Base-by-base conservation (phyloP, 2,329 filamentous ascomycete species). In the Fusarium torreyae region DNA sequence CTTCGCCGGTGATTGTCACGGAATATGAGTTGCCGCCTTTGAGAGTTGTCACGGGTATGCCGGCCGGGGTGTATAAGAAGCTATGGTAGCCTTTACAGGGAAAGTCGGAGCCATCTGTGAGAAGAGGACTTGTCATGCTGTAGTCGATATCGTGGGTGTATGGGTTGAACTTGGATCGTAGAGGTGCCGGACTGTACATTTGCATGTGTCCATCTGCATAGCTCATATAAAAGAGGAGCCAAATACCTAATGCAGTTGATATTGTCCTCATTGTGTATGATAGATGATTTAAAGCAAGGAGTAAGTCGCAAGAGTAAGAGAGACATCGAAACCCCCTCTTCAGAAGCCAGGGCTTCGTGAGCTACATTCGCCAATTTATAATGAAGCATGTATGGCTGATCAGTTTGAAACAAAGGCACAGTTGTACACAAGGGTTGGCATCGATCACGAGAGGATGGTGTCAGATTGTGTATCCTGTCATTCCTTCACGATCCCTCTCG, bases 1-100 rank as follows among this genome's bases (percentile, higher is more conserved):
- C 81, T n/a, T 81, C 81, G 5, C 89, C 89, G 20, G 79, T 77
- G n/a, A 91, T 72, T 17, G 81, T 83, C 72, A 90, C 79, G 22
- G 83, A 81, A 73, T 89, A 88, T 14, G 78, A 79, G 18, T 80
- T 77, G 7, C 89, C 89, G 4, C 86, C 82, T 7, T 76, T 69
- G 75, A 89, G 90, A 2, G 79, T 84, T 3, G 82, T 84, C 8
- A 86, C 83, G 0, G 85, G 78, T 1, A 76, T 76, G 45, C 85
- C 83, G 36, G 73, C 57, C 1, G 64, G 20, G 3, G 74, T 77
- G 13, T 66, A 67, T 2, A 80, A 48, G 11, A 75, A 63, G 2
- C 36, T 42, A 7, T 86, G 81, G 73, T 83, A 83, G 61, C 89
- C 88, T 82, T 94, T 94, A 86, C 92, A 95, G 3, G 92, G 90